A percentile compares a stretch with the other conserved stretches of the same genome.
These are phyloP conservation scores for Zizania latifolia DNA, from an alignment of 176 grass and related monocot species.

Conservation along the genomic window DNA sequence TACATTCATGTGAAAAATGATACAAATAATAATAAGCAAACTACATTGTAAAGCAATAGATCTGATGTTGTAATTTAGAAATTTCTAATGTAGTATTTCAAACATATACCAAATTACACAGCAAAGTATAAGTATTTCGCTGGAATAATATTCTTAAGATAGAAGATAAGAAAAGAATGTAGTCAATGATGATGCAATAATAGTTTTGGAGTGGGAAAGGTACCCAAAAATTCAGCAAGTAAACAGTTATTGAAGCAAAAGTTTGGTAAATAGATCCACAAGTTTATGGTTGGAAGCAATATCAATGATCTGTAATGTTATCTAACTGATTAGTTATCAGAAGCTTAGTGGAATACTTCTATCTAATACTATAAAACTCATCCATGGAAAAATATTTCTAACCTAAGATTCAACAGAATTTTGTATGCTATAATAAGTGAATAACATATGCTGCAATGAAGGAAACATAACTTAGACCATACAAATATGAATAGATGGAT, in stretches of 20 bases:
- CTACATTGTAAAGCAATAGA: slow-evolving; percentile 11
- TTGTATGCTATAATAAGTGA: neutral
- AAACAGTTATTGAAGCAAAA: slow-evolving; percentile 10
- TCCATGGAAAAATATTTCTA: neutral
- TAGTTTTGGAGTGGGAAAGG: neutral
- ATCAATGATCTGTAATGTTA: neutral
- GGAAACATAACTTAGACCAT: neutral
- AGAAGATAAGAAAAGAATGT: neutral
- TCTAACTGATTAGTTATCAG: slow-evolving; percentile 1
- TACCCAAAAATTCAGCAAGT: neutral
- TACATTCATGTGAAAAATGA: slow-evolving; percentile 34
- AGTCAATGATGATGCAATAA: neutral
- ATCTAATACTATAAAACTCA: slow-evolving; percentile 7
- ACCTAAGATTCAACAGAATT: neutral
- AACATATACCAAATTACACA: neutral
- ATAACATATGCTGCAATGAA: neutral
- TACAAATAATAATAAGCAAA: slow-evolving; percentile 17
- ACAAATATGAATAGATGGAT: slow-evolving; percentile 3
- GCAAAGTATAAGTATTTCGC: neutral
- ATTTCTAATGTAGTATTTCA: neutral
- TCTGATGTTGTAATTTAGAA: slow-evolving; percentile 5
- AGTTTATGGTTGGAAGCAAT: slow-evolving; percentile 2
- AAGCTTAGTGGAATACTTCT: neutral
- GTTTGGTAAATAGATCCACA: neutral
- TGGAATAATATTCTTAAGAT: neutral